Evolutionary conservation across 345 rosid genomes (phyloP).

Genomic region (Balakata baccata): DNA sequence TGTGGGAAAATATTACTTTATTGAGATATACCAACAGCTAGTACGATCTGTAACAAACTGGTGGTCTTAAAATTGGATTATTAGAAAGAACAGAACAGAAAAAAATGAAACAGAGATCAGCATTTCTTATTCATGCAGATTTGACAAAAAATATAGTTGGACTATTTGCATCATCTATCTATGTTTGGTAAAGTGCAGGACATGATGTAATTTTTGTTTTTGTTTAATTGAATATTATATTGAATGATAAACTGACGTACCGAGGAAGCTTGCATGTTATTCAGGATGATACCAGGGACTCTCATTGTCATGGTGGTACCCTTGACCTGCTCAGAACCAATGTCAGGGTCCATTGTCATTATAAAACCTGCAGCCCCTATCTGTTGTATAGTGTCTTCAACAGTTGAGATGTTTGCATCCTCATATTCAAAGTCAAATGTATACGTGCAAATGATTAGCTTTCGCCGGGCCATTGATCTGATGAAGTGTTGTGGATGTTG

Average conservation of each 20-base stretch:
- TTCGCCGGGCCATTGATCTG: constrained; percentile 26
- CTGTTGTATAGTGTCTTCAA: constrained; percentile 37
- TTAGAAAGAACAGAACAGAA: too few species aligned
- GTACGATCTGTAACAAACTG: not conserved
- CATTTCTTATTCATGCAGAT: not conserved
- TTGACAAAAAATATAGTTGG: not conserved
- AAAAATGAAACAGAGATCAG: not conserved
- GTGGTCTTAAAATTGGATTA: not conserved
- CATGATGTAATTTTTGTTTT: not conserved
- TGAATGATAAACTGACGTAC: constrained; percentile 19
- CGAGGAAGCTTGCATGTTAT: constrained; percentile 38
- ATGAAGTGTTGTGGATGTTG: constrained; percentile 38
- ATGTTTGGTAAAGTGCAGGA: not conserved
- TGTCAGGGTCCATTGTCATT: constrained; percentile 39
- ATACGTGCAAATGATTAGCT: constrained; percentile 45
- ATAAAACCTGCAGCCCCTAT: constrained; percentile 53
- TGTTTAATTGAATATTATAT: not conserved
- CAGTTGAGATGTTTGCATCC: constrained; percentile 34
- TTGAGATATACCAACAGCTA: not conserved
- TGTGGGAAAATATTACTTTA: not conserved
- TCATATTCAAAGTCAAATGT: constrained; percentile 37
- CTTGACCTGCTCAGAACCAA: constrained; percentile 35
- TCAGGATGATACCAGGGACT: constrained; percentile 43
- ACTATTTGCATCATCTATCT: not conserved
- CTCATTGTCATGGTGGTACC: constrained; percentile 36